Evolutionary conservation across 225 moss, liverwort and hornwort genomes (phyloP).

Genomic region (Physcomitrellopsis africana): DNA sequence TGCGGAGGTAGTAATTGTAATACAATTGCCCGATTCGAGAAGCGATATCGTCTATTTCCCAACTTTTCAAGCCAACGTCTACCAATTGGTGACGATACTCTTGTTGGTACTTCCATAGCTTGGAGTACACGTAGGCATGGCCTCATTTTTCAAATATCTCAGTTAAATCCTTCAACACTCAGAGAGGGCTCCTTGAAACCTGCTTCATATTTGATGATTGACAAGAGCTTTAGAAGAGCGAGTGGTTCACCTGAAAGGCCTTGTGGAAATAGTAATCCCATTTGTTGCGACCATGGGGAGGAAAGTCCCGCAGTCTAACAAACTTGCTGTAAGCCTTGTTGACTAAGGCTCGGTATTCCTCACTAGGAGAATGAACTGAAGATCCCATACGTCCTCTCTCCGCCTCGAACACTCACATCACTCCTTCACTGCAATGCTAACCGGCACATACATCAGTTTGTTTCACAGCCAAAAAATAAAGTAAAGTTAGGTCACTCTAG

Average conservation of each 20-base stretch:
- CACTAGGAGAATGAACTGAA: constrained; percentile 66
- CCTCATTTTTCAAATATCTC: background rate
- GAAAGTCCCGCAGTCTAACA: constrained; percentile 80
- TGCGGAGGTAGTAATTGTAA: constrained; percentile 92
- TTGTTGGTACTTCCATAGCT: constrained; percentile 94
- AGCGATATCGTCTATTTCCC: constrained; percentile 98
- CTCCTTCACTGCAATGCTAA: constrained; percentile 35
- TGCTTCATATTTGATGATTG: constrained; percentile 12
- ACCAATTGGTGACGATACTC: constrained; percentile 90
- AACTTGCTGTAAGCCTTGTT: constrained; percentile 96
- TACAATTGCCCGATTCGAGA: constrained; percentile 95
- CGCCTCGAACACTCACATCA: constrained; percentile 41
- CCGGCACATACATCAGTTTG: constrained; percentile 2
- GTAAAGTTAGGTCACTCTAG: too few relatives aligned
- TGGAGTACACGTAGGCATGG: constrained; percentile 69
- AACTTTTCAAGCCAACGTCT: constrained; percentile 87
- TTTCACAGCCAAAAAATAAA: too few relatives aligned
- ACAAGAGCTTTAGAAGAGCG: background rate
- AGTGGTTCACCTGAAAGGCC: constrained; percentile 67
- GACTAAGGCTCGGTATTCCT: constrained; percentile 86
- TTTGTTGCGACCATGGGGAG: constrained; percentile 89
- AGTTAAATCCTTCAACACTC: constrained; percentile 11
- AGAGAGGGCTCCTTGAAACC: background rate
- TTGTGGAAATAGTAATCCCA: constrained; percentile 95
- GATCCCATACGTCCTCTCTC: constrained; percentile 66